Evolutionary conservation across 2,329 filamentous ascomycete species (phyloP).

Genomic region (Exserohilum rostratum): DNA sequence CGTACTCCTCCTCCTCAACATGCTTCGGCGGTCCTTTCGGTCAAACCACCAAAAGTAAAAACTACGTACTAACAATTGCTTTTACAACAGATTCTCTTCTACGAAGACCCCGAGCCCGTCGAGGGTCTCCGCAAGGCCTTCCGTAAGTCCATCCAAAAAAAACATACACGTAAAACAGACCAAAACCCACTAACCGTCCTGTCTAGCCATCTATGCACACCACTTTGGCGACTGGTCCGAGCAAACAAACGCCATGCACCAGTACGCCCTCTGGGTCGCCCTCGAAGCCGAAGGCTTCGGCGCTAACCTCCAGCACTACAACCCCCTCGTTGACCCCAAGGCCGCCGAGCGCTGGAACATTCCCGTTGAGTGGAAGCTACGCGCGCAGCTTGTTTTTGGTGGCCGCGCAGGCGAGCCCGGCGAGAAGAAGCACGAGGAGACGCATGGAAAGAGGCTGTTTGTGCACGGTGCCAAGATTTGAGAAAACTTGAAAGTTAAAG

Average conservation of each 20-base stretch:
- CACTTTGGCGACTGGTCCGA: conserved; percentile 78
- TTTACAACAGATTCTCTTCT: conserved; percentile 75
- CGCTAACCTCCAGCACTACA: conserved; percentile 92
- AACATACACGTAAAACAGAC: not conserved
- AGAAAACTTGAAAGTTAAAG: not conserved
- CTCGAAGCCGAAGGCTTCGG: conserved; percentile 84
- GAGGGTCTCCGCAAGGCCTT: conserved; percentile 71
- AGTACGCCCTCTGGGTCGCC: conserved; percentile 80
- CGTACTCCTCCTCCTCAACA: too few species aligned
- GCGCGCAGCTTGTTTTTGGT: conserved; percentile 86
- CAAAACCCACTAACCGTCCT: not conserved
- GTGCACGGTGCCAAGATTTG: conserved; percentile 46
- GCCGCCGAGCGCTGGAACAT: conserved; percentile 73
- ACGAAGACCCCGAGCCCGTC: conserved; percentile 75
- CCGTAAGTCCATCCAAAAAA: conserved; percentile 25
- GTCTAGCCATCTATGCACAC: conserved; percentile 69
- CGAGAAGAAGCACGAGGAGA: conserved; percentile 68
- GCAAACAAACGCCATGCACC: conserved; percentile 82
- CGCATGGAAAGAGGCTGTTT: conserved; percentile 66
- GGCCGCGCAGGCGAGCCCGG: conserved; percentile 60
- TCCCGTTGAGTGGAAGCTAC: conserved; percentile 74
- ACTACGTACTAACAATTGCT: conserved; percentile 11
- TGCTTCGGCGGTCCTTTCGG: not conserved
- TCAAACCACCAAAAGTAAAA: not conserved
- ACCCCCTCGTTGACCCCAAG: conserved; percentile 79